A percentile compares a stretch with the other conserved stretches of the same genome.
phyloP scores from a whole-genome alignment of 345 rosid genomes.

The Gossypium mustelinum region DNA sequence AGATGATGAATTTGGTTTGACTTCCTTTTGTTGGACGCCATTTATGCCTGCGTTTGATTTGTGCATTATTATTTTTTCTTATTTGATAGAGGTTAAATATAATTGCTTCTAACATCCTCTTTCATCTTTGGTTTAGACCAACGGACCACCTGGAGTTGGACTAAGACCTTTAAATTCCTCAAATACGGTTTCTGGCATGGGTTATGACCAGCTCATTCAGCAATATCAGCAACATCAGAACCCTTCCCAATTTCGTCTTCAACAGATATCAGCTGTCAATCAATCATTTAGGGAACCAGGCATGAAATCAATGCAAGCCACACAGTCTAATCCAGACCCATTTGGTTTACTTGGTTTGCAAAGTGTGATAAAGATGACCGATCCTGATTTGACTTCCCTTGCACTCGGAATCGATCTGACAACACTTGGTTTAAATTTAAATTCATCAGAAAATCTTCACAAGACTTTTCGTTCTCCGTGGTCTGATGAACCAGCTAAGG shows the following conservation, averaged over 20 bases:
- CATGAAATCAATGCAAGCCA: conserved; percentile 54
- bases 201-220: conserved; percentile 83
- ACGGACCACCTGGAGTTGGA: conserved; percentile 84
- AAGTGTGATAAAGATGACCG: conserved; percentile 68
- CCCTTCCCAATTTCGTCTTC: conserved; percentile 81
- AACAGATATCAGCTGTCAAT: conserved; percentile 77
- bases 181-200: conserved; percentile 56
- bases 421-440: conserved; percentile 87
- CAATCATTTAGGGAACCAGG: conserved; percentile 90
- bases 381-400: conserved; percentile 71
- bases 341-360: conserved; percentile 80
- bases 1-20: conserved; percentile 1
- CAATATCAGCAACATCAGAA: conserved; percentile 88
- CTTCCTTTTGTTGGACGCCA: background rate
- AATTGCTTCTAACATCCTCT: background rate
- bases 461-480: conserved; percentile 98
- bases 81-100: background rate
- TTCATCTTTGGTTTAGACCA: conserved; percentile 41
- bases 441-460: conserved; percentile 82
- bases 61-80: background rate
- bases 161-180: conserved; percentile 80
- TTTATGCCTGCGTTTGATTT: background rate
- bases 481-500: conserved; percentile 95
- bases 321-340: conserved; percentile 68
- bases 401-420: conserved; percentile 95